Base-by-base conservation (phyloP, 495 filamentous ascomycete genomes). In the Achaetomiella virescens region DNA sequence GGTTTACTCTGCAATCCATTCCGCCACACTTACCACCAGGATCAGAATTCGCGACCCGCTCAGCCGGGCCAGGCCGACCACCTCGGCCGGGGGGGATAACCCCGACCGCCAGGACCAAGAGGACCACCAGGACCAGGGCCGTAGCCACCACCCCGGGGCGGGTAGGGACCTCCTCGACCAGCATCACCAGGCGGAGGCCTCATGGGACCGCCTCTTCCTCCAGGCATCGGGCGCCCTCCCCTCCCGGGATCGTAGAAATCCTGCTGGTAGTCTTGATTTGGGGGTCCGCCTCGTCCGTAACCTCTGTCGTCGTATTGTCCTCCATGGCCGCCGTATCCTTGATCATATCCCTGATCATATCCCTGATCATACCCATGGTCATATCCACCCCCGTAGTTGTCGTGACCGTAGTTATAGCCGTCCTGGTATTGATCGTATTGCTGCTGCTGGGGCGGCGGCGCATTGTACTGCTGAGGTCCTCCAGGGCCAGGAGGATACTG, bases 381-480 rank as follows among this genome's bases (percentile, higher is more conserved):
- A 45, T 69, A 68, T 52, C 75, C 77, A 50, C 52, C 47, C 5
- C 55, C 48, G 12, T 57, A 46, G 9, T 47, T 41, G 35, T 76
- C 69, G 44, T 69, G 66, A 7, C 76, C 79, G 53, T 81, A 78
- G 22, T 76, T 80, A 54, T 81, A 77, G 51, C 75, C 77, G 49
- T 78, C 72, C 21, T 72, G 66, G 55, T 82, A 77, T 56, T 75
- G 72, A 54, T 80, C 78, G 57, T 80, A 63, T 49, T 77, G 70
- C 63, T 66, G 72, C 68, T 52, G 70, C 75, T 31, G 75, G 41
- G 65, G 74, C 66, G 66, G 76, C 71, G 46, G 74, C 64, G 44
- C 73, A 66, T 66, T 75, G 71, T 77, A 77, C 59, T 83, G 80
- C 60, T 80, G 68, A 42, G 66, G 50, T 20, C 62, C 55, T 57